These are phyloP conservation scores for Fusarium caatingaense DNA, from an alignment of 2,329 filamentous ascomycete species.

Conservation along the genomic window DNA sequence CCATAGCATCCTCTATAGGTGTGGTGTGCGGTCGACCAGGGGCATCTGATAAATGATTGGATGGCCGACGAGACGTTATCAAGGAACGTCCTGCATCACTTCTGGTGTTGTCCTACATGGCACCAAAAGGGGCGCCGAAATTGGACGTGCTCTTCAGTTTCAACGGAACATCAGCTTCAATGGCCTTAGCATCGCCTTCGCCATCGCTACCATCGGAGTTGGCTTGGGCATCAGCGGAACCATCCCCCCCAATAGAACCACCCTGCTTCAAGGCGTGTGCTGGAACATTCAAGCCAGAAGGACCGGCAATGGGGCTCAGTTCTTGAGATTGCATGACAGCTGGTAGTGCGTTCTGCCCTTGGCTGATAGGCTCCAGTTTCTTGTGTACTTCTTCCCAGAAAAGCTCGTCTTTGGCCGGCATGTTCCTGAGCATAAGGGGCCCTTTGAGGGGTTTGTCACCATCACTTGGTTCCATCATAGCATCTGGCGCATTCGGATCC, in stretches of 20 bases:
- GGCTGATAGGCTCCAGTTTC: slow-evolving; percentile 63
- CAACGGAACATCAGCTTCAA: slow-evolving; percentile 58
- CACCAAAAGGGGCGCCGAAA: slow-evolving; percentile 61
- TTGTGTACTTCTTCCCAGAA: slow-evolving; percentile 63
- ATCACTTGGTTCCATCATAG: slow-evolving; percentile 54
- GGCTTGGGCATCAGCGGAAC: slow-evolving; percentile 36
- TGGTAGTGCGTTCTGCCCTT: slow-evolving; percentile 59
- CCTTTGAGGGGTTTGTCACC: slow-evolving; percentile 61
- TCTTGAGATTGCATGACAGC: slow-evolving; percentile 54
- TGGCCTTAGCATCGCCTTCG: slow-evolving; percentile 42
- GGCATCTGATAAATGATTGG: slow-evolving; percentile 4
- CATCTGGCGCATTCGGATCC: slow-evolving; percentile 41
- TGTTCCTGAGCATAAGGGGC: slow-evolving; percentile 66
- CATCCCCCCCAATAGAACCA: slow-evolving; percentile 40
- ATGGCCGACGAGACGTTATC: background rate
- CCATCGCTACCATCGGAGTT: slow-evolving; percentile 43
- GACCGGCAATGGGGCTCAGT: slow-evolving; percentile 25
- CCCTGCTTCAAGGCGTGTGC: slow-evolving; percentile 13
- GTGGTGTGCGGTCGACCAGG: slow-evolving; percentile 8
- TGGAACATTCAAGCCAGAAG: slow-evolving; percentile 26
- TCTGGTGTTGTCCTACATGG: slow-evolving; percentile 39
- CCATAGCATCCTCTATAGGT: background rate
- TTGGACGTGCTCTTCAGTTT: slow-evolving; percentile 60
- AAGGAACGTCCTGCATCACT: background rate
- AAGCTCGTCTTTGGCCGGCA: slow-evolving; percentile 66